Conservation (phyloP, 176 grass and related monocot genomes). For the Alopecurus myosuroides region DNA sequence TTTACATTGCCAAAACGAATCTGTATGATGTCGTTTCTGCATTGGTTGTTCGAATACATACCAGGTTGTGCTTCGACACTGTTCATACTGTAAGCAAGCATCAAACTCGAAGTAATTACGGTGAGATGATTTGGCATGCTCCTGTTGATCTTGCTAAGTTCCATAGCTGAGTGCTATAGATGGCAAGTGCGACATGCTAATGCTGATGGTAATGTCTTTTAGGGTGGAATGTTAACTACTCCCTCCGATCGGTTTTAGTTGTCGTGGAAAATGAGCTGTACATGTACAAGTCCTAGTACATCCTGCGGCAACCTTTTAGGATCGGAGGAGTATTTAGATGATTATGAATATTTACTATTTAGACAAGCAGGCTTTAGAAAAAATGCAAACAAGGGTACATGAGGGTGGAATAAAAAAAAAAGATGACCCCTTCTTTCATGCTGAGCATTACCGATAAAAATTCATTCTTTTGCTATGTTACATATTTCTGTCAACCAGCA, state of each 20-base stretch:
- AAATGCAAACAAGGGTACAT: no score
- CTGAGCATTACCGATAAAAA: no score
- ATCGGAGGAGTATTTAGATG: no score
- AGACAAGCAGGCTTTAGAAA: no score
- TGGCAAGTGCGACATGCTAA: background rate
- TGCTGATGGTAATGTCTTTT: background rate
- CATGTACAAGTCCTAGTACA: no score
- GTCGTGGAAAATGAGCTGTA: no score
- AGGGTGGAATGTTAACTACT: background rate
- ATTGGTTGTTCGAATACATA: background rate
- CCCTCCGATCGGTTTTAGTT: no score
- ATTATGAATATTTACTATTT: background rate
- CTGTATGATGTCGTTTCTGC: background rate
- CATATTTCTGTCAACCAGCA: background rate
- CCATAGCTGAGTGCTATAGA: background rate
- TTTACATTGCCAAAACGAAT: background rate
- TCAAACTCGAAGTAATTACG: background rate
- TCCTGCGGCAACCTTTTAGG: no score
- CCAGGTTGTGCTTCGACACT: background rate
- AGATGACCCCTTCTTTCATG: no score
- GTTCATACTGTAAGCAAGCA: background rate
- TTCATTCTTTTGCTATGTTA: no score
- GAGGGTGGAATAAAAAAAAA: no score
- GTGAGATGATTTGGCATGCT: slow-evolving; percentile 6
- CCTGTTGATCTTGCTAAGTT: background rate